Evolutionary conservation across 805 yeast species (phyloP).

Genomic region (Yarrowia porcina): DNA sequence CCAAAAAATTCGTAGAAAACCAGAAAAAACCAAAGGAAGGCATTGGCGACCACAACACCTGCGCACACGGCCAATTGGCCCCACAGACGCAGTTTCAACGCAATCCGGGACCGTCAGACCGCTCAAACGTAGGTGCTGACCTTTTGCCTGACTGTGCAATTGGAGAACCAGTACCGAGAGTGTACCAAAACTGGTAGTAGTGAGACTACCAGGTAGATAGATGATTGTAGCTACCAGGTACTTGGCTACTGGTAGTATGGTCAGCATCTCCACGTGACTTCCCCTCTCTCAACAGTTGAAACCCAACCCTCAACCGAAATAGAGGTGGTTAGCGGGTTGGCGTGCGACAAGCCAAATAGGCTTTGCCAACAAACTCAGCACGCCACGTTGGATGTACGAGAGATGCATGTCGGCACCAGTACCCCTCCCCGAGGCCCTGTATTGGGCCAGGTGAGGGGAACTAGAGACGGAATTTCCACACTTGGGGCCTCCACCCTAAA

Average conservation of each 20-base stretch:
- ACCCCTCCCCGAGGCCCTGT: neutral
- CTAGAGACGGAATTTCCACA: neutral
- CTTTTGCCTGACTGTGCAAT: too few relatives aligned
- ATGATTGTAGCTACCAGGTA: too few relatives aligned
- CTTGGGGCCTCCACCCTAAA: too few relatives aligned
- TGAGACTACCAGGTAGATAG: too few relatives aligned
- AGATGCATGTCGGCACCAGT: neutral
- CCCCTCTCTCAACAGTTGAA: constrained; percentile 7
- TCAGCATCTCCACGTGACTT: neutral
- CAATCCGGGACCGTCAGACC: neutral
- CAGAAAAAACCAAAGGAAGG: too few relatives aligned
- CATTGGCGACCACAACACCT: neutral
- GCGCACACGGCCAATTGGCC: neutral
- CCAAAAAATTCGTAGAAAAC: neutral
- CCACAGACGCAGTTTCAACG: neutral
- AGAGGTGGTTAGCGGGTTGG: neutral
- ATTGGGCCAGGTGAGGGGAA: neutral
- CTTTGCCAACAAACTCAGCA: constrained; percentile 6
- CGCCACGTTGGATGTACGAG: neutral
- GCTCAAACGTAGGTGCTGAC: neutral
- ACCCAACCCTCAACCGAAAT: neutral
- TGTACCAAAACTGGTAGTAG: too few relatives aligned
- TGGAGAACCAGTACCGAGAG: too few relatives aligned
- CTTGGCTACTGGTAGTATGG: too few relatives aligned
- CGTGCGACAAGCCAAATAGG: neutral